Conservation (phyloP, 2,329 filamentous ascomycete species). For the Neonectria magnoliae region DNA sequence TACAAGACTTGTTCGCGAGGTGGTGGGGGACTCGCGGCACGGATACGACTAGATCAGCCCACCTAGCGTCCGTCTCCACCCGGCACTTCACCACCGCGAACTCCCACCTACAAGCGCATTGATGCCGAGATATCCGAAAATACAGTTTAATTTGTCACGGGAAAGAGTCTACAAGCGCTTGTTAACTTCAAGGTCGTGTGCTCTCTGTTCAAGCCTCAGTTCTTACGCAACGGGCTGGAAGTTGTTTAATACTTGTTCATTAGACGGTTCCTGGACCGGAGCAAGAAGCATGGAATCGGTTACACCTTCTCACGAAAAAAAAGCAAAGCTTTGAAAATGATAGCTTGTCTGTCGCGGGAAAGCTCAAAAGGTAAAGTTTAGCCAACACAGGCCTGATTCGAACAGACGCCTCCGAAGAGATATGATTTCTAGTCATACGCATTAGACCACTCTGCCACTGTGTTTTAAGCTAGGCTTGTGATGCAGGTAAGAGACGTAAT, state of each 20-base stretch:
- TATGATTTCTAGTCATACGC: conserved; percentile 29
- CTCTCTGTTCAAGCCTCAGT: not conserved
- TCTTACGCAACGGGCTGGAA: not conserved
- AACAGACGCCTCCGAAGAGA: conserved; percentile 28
- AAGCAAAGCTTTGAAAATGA: not conserved
- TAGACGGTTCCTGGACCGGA: too few species aligned
- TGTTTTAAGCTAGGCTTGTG: not conserved
- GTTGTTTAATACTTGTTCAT: too few species aligned
- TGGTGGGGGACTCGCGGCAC: not conserved
- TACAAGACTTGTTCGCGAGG: not conserved
- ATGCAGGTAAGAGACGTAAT: too few species aligned
- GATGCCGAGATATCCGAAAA: not conserved
- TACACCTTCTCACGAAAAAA: not conserved
- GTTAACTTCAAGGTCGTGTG: not conserved
- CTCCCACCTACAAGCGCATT: not conserved
- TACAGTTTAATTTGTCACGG: not conserved
- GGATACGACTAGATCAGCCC: not conserved
- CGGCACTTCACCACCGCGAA: not conserved
- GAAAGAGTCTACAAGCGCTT: not conserved
- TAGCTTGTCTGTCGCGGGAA: not conserved
- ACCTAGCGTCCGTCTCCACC: not conserved
- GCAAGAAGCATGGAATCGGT: not conserved
- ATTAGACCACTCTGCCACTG: conserved; percentile 28
- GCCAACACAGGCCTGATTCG: conserved; percentile 23
- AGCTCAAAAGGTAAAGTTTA: not conserved